Evolutionary conservation across 2,329 filamentous ascomycete genomes (phyloP).

Genomic region (Neopestalotiopsis clavispora): DNA sequence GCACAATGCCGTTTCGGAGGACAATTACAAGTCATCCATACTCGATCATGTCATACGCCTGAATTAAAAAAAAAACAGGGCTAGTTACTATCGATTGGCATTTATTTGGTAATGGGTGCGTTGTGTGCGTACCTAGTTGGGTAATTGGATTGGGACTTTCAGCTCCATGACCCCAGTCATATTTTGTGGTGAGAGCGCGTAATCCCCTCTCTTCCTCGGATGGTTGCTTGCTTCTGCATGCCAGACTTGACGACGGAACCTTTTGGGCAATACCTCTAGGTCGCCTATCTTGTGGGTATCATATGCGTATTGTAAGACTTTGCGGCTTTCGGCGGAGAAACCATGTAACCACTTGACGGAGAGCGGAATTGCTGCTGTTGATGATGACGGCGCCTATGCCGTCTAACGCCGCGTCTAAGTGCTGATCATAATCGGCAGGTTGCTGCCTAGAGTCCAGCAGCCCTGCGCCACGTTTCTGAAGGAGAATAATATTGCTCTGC

Average conservation of each 20-base stretch:
- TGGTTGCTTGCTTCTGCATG: neutral
- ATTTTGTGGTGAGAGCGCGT: neutral
- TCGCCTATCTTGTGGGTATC: neutral
- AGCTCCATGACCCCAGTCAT: neutral
- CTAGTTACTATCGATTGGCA: neutral
- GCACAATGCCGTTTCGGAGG: neutral
- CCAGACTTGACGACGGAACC: neutral
- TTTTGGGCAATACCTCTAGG: neutral
- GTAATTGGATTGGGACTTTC: neutral
- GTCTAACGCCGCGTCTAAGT: neutral
- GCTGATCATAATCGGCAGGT: neutral
- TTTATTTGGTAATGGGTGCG: neutral
- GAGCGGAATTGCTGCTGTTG: neutral
- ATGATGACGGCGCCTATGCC: neutral
- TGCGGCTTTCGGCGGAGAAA: neutral
- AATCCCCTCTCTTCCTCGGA: neutral
- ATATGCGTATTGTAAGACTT: neutral
- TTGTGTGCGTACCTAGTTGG: neutral
- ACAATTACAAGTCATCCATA: neutral
- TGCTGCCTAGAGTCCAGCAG: slow-evolving; percentile 1
- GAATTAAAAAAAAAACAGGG: neutral
- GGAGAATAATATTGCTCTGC: neutral
- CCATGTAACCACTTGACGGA: neutral
- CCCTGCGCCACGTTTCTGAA: slow-evolving; percentile 8
- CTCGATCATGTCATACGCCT: neutral